These are phyloP conservation scores for Mallotus repandus DNA, from an alignment of 441 rosid species.

Conservation along the genomic window DNA sequence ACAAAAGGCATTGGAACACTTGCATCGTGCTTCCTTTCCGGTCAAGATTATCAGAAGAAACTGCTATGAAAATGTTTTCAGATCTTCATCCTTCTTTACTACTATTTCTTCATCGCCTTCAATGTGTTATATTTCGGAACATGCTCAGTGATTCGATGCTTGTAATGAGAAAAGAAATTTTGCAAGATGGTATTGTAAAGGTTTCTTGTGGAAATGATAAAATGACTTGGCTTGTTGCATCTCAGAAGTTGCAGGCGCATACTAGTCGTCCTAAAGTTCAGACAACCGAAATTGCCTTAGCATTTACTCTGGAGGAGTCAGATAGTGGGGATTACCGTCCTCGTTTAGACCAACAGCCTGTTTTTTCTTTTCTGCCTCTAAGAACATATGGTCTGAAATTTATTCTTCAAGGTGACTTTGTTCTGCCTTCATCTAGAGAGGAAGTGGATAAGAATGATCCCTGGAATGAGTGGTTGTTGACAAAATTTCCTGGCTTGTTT, in stretches of 20 bases:
- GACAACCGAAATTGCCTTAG: constrained; percentile 81
- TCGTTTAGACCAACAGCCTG: constrained; percentile 76
- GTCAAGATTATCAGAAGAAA: constrained; percentile 55
- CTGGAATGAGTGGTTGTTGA: constrained; percentile 96
- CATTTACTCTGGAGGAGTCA: constrained; percentile 75
- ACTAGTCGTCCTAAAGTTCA: constrained; percentile 60
- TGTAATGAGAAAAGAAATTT: constrained; percentile 79
- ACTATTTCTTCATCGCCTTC: constrained; percentile 93
- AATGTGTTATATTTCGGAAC: constrained; percentile 77
- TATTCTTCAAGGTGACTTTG: constrained; percentile 94
- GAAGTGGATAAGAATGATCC: constrained; percentile 96
- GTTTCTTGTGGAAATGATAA: constrained; percentile 73
- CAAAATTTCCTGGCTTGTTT: constrained; percentile 78
- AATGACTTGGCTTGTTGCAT: constrained; percentile 93
- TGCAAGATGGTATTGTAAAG: constrained; percentile 74
- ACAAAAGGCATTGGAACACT: constrained; percentile 69
- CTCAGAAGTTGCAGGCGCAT: constrained; percentile 64
- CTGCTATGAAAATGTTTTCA: constrained; percentile 74
- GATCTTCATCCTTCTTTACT: constrained; percentile 97
- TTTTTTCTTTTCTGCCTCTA: constrained; percentile 97
- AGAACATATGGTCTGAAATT: constrained; percentile 97
- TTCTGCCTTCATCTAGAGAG: constrained; percentile 97
- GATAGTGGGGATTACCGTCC: constrained; percentile 63
- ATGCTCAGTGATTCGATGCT: constrained; percentile 62
- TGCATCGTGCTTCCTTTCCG: constrained; percentile 93